Base-by-base conservation (phyloP, 192 early-diverging fungal genomes). In the Ambispora gerdemannii region DNA sequence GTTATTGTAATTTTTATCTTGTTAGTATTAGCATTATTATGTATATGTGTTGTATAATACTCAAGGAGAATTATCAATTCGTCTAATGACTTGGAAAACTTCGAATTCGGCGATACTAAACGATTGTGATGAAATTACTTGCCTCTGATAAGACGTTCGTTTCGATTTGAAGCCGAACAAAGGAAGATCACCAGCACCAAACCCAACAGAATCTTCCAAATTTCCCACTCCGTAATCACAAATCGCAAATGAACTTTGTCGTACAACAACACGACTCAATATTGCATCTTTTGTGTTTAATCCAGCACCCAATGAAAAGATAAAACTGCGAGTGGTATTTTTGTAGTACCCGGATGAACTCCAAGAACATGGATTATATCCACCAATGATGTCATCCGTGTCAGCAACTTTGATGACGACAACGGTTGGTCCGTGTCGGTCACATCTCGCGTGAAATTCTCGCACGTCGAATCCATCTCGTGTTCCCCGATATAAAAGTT, bases 71-170 rank as follows among this genome's bases (percentile, higher is more conserved):
- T n/a, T n/a, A 43, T 43, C 38, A 43, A 43, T 13, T 50, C 27
- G 24, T n/a, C 20, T 69, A n/a, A 36, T 34, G 19, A 69, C 35
- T 69, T 69, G 67, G 35, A 69, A 69, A 0, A 69, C 67, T 69
- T 69, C 67, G 36, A 32, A 69, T 35, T 69, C 49, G 11, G 50
- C 67, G 19, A 69, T 58, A 22, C 19, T 27, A 28, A 69, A 69
- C 11, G 24, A 33, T 22, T 19, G 15, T 33, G 24, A 13, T 52
- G 50, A 35, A 58, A 56, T 27, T 4, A 69, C 51, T 38, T 35
- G 24, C 27, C 32, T 20, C 33, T 69, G 52, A 35, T 69, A 69
- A 53, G 47, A 28, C 34, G 47, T 25, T 36, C 33, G 28, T 50
- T 66, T 38, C 10, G 35, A 47, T 30, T 28, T 50, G n/a, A 43